Evolutionary conservation across 164 flowering plant species (phyloP).

Genomic region (Piper longum): DNA sequence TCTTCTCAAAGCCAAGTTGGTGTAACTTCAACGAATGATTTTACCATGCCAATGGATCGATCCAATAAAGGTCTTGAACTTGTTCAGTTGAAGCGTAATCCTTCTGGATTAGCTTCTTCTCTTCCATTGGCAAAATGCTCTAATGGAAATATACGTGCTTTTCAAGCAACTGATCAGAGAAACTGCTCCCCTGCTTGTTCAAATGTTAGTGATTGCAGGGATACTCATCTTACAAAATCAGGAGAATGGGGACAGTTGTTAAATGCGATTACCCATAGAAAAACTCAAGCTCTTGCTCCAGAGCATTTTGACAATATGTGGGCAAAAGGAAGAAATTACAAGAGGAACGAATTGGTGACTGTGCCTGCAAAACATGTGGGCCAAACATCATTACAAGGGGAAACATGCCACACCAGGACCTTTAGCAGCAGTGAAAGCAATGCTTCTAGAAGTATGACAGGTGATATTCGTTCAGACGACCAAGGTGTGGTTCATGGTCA

Average conservation of each 20-base stretch:
- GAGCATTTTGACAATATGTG: conserved; percentile 96
- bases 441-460: neutral
- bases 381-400: conserved; percentile 15
- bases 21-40: conserved; percentile 45
- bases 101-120: conserved; percentile 14
- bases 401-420: conserved; percentile 10
- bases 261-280: conserved; percentile 61
- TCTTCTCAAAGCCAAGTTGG: conserved; percentile 29
- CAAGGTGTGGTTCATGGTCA: conserved; percentile 8
- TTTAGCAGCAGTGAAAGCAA: conserved; percentile 11
- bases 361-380: conserved; percentile 21
- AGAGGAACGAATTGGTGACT: conserved; percentile 35
- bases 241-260: conserved; percentile 90
- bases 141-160: conserved; percentile 28
- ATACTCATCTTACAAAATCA: conserved; percentile 27
- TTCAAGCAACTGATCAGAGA: conserved; percentile 57
- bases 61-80: conserved; percentile 80
- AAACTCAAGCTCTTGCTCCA: conserved; percentile 84
- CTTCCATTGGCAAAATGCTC: conserved; percentile 12
- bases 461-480: conserved; percentile 10
- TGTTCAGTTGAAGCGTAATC: conserved; percentile 56
- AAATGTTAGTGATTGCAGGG: conserved; percentile 17
- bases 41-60: conserved; percentile 46
- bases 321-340: conserved; percentile 84
- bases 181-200: conserved; percentile 35